Conservation (phyloP, 2,329 filamentous ascomycete genomes). For the Xylaria sp. region DNA sequence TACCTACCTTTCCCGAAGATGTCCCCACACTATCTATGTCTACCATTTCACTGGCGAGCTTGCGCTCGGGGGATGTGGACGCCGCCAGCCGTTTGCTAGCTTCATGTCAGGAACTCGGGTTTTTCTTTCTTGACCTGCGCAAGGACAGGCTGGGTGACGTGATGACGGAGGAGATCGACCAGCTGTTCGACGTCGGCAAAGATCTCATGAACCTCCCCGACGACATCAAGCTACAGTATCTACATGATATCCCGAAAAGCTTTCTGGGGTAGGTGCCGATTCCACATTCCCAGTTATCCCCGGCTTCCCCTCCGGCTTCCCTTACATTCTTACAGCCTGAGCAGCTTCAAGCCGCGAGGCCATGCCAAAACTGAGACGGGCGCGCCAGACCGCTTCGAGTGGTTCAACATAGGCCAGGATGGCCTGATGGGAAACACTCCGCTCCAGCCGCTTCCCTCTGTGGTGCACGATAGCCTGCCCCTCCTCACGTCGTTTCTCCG, state of each 20-base stretch:
- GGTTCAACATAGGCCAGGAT: constrained; percentile 37
- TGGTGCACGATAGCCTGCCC: constrained; percentile 2
- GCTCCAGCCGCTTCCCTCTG: constrained; percentile 16
- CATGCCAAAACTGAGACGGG: constrained; percentile 26
- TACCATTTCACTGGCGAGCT: constrained; percentile 11
- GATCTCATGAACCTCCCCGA: constrained; percentile 11
- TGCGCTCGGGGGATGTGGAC: constrained; percentile 1
- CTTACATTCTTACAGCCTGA: not conserved
- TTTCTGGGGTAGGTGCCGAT: constrained; percentile 18
- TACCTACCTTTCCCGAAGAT: constrained; percentile 17
- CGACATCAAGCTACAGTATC: constrained; percentile 12
- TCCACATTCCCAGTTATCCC: not conserved
- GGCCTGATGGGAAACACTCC: constrained; percentile 30
- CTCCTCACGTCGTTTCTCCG: constrained; percentile 18
- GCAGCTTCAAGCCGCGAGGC: constrained; percentile 23
- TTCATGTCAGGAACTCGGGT: constrained; percentile 19
- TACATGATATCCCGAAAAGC: constrained; percentile 14
- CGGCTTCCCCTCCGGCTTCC: not conserved
- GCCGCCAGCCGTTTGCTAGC: not conserved
- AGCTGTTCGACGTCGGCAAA: constrained; percentile 13
- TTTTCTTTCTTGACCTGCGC: constrained; percentile 24
- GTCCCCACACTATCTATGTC: constrained; percentile 6
- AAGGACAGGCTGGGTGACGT: constrained; percentile 7
- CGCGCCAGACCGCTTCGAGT: constrained; percentile 34
- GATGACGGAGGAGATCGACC: constrained; percentile 17